Evolutionary conservation across 805 yeast genomes (phyloP).

Genomic region (Saccharomycopsis lassenensis): DNA sequence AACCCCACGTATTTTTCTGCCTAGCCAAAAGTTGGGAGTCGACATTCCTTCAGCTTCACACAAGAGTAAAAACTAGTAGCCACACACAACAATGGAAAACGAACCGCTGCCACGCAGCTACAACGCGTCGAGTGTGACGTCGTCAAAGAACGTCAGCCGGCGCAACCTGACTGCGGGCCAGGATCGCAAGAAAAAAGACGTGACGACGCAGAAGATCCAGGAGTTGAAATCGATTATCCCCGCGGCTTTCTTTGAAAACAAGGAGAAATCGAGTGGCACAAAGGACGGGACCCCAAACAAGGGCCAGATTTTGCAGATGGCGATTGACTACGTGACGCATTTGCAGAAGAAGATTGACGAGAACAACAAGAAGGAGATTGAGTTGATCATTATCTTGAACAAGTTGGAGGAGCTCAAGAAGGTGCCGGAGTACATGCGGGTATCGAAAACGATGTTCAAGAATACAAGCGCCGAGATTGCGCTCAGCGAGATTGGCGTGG

Average conservation of each 20-base stretch:
- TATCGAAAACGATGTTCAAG: slow-evolving; percentile 29
- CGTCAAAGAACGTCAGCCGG: too few relatives aligned
- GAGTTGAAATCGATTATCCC: slow-evolving; percentile 38
- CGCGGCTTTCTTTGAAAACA: slow-evolving; percentile 29
- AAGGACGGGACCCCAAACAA: slow-evolving; percentile 80
- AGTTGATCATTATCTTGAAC: slow-evolving; percentile 49
- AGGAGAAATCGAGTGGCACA: slow-evolving; percentile 36
- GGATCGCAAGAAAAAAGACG: slow-evolving; percentile 42
- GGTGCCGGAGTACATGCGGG: slow-evolving; percentile 26
- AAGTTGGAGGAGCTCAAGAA: slow-evolving; percentile 37
- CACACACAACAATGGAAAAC: too few relatives aligned
- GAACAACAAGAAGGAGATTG: slow-evolving; percentile 71
- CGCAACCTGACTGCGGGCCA: too few relatives aligned
- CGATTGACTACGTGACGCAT: slow-evolving; percentile 59
- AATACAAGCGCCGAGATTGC: slow-evolving; percentile 75
- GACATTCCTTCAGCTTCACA: too few relatives aligned
- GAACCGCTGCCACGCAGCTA: too few relatives aligned
- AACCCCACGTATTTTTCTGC: too few relatives aligned
- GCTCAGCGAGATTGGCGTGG: slow-evolving; percentile 70
- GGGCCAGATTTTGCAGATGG: slow-evolving; percentile 67
- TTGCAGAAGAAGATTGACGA: slow-evolving; percentile 67
- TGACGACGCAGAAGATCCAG: slow-evolving; percentile 47
- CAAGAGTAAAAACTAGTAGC: too few relatives aligned
- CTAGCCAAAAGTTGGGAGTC: too few relatives aligned
- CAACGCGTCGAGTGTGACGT: too few relatives aligned